These are phyloP conservation scores for Alternaria atra DNA, from an alignment of 2,329 filamentous ascomycete species.

Conservation along the genomic window DNA sequence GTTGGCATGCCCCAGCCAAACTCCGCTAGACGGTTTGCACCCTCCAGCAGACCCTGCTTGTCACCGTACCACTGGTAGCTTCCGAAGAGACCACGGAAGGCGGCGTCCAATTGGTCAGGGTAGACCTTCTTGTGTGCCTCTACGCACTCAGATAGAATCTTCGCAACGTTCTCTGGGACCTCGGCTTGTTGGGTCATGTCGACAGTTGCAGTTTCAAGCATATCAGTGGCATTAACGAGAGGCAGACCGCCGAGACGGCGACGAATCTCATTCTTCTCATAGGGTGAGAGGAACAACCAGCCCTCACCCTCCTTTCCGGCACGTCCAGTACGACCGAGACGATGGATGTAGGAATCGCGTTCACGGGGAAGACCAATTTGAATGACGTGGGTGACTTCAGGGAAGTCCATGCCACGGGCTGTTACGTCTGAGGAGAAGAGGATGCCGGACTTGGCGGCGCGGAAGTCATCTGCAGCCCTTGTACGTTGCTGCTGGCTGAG, in stretches of 20 bases:
- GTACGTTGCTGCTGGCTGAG: conserved; percentile 77
- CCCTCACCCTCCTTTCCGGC: conserved; percentile 77
- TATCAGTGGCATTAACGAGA: conserved; percentile 62
- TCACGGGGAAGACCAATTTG: conserved; percentile 59
- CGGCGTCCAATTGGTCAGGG: conserved; percentile 53
- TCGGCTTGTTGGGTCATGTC: conserved; percentile 55
- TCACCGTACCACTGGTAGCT: conserved; percentile 56
- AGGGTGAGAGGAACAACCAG: conserved; percentile 69
- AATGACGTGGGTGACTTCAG: conserved; percentile 62
- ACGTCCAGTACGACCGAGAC: conserved; percentile 65
- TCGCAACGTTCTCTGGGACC: conserved; percentile 53
- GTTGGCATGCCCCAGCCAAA: conserved; percentile 59
- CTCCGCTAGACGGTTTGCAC: conserved; percentile 56
- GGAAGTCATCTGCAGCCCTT: conserved; percentile 75
- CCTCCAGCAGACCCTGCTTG: conserved; percentile 54
- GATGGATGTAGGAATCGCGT: conserved; percentile 61
- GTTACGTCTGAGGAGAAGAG: conserved; percentile 62
- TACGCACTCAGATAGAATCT: conserved; percentile 57
- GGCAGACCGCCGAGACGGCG: conserved; percentile 67
- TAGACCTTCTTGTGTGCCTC: conserved; percentile 57
- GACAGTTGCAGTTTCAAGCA: conserved; percentile 61
- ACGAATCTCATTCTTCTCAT: conserved; percentile 62
- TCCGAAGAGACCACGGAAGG: conserved; percentile 69
- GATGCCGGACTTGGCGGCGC: conserved; percentile 65
- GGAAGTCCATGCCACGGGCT: conserved; percentile 63